phyloP scores from a whole-genome alignment of 768 basidiomycete genomes.

The Leccinum sublutescens region DNA sequence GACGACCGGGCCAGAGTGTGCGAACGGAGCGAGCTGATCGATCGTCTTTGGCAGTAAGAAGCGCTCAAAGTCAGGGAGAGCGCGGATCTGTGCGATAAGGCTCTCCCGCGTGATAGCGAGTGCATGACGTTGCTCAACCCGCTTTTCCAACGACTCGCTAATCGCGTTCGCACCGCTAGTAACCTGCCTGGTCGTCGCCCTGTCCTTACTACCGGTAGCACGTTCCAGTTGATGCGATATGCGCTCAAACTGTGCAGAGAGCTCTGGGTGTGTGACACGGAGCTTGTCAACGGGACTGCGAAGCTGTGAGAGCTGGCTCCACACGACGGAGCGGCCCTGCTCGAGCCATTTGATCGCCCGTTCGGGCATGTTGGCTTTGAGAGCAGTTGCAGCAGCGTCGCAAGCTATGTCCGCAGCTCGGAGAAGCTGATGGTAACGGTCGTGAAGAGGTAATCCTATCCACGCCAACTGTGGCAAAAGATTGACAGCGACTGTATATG shows the following conservation, averaged over 20 bases:
- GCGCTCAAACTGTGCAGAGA: background rate
- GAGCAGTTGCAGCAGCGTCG: background rate
- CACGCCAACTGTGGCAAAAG: background rate
- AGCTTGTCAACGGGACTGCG: background rate
- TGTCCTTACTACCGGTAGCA: background rate
- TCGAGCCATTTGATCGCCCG: background rate
- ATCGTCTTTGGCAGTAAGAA: background rate
- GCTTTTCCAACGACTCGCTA: background rate
- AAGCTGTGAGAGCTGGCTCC: background rate
- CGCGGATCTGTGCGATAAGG: background rate
- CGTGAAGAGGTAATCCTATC: background rate
- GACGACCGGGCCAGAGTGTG: background rate
- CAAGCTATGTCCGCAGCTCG: background rate
- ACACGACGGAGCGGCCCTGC: background rate
- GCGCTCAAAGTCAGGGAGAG: background rate
- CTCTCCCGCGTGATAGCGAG: background rate
- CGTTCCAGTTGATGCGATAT: background rate
- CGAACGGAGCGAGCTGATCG: background rate
- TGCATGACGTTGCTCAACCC: background rate
- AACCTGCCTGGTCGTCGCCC: background rate
- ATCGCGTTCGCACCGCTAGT: background rate
- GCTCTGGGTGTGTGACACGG: background rate
- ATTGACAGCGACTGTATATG: background rate
- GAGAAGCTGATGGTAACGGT: background rate
- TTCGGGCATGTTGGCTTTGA: background rate